Evolutionary conservation across 2,329 filamentous ascomycete genomes (phyloP), one percentile per base, ranked within the genome.

Genomic region (Purpureocillium lavendulum): DNA sequence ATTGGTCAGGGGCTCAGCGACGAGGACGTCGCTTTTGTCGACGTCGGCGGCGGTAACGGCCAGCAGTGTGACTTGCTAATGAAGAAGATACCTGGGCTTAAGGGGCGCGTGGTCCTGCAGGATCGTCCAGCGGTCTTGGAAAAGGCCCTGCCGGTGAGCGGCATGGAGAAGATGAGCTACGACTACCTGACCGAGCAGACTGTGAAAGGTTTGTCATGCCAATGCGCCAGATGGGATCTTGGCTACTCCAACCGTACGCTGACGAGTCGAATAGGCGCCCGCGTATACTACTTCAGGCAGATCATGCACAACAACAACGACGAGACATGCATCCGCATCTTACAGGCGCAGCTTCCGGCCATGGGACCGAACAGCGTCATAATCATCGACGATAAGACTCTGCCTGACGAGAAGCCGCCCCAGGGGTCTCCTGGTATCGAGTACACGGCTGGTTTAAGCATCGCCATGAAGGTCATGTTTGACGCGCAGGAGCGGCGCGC

Each of bases 301-400:
- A 50, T 57, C 14, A 30, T 57, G 38, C 54, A 55, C 40, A 51
- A 56, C 31, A 42, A 52, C 28, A 42, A 51, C 21, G 51, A 53
- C 31, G 45, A 44, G 30, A 46, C 45, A 9, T 52, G 50, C 36
- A 38, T 51, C 28, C 28, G 38, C 15, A 57, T 55, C 15, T 39
- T 56, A 7, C 21, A 41, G 21, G 29, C 46, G 8, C 44, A 49
- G 16, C 9, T 43, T 1, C 31, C 40, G 1, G 51, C 49, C 34
- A 47, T 54, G 42, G 40, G 40, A 3, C 10, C 41, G 1, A 24
- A 45, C n/a, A 52, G 45, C 40, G 39, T 51, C 21, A 40, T 55
- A 24, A 33, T 52, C 33, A 51, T 54, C n/a, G 52, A 55, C 21
- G 52, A 49, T 21, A 48, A 52, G 38, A 38, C 43, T 7, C 38